Conservation (phyloP, 306 rosid genomes). For the Purshia tridentata region DNA sequence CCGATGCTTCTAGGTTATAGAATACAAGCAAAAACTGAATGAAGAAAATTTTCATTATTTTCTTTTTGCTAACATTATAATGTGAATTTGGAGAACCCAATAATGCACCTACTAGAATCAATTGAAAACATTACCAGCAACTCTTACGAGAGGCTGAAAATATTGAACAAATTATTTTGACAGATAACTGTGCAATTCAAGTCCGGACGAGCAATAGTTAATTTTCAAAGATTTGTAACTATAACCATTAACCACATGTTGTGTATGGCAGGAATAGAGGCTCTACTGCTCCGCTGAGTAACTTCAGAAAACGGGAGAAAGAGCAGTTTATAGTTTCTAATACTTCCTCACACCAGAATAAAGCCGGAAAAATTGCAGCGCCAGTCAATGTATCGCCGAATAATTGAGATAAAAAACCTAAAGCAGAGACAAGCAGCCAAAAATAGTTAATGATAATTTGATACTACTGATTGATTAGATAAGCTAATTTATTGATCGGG, state of each 20-base stretch:
- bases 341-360: not conserved
- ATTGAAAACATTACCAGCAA: not conserved
- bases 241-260: not conserved
- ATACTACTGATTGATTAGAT: not conserved
- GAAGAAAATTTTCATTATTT: not conserved
- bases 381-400: constrained; percentile 1
- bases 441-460: not conserved
- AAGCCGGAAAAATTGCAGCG: not conserved
- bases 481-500: not conserved
- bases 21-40: not conserved
- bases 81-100: not conserved
- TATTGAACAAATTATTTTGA: constrained; percentile 7
- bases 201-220: not conserved
- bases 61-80: not conserved
- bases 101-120: not conserved
- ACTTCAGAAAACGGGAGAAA: not conserved
- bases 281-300: not conserved
- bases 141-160: not conserved
- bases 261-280: constrained; percentile 6
- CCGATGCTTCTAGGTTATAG: not conserved
- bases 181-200: not conserved
- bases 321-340: not conserved
- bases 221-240: not conserved
- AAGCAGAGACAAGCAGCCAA: not conserved
- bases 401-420: constrained; percentile 1